Conservation (phyloP, 169 alveolate species). For the Besnoitia besnoiti region DNA sequence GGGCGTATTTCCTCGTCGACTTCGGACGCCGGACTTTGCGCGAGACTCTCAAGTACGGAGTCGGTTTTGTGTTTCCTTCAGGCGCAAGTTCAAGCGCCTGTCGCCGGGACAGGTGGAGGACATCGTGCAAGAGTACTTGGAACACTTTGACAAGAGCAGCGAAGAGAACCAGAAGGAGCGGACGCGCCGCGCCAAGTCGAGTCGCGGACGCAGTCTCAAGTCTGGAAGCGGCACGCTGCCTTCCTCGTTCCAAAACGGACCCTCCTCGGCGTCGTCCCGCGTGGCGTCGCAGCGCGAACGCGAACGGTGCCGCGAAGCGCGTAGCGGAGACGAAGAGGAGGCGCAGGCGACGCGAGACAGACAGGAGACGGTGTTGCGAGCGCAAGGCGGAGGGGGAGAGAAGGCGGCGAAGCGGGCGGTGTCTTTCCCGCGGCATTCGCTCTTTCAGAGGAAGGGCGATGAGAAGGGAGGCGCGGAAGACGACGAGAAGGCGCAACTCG, state of each 20-base stretch:
- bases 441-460: neutral
- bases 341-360: neutral
- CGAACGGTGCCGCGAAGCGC: neutral
- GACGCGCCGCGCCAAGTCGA: slow-evolving; percentile 3
- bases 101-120: slow-evolving; percentile 60
- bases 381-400: neutral
- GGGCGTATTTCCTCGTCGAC: too few relatives aligned
- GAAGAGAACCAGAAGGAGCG: slow-evolving; percentile 44
- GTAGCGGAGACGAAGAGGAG: neutral
- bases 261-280: neutral
- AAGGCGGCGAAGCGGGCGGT: neutral
- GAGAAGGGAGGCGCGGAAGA: neutral
- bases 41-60: neutral
- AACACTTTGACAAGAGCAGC: slow-evolving; percentile 56
- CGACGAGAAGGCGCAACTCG: neutral
- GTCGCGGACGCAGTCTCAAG: too few relatives aligned
- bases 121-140: slow-evolving; percentile 61
- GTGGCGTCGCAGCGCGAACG: neutral
- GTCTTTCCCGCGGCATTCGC: neutral
- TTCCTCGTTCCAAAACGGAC: neutral
- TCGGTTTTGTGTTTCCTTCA: neutral
- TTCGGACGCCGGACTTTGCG: too few relatives aligned
- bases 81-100: slow-evolving; percentile 53
- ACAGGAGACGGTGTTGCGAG: neutral
- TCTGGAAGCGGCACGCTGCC: neutral